Evolutionary conservation across 2,329 filamentous ascomycete genomes (phyloP), one percentile per base, ranked within the genome.

Genomic region (Arthroderma sp.): DNA sequence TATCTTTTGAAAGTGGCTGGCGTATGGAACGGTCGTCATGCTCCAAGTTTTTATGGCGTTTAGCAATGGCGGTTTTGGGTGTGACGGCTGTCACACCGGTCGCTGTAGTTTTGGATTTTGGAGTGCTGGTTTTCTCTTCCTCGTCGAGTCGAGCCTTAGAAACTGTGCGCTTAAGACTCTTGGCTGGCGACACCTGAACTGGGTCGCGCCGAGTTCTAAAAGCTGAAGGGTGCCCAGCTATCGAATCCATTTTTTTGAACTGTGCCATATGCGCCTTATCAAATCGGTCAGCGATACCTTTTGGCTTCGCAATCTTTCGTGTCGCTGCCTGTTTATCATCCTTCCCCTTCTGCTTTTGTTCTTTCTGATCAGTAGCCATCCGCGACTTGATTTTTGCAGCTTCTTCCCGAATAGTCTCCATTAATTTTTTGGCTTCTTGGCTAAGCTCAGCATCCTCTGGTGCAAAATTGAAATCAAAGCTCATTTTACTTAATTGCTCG

Each of bases 161-260:
- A 49, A 67, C 68, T 42, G 67, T 70, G 33, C 72, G 65, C 59
- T 75, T 75, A 40, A 75, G 60, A 7, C 62, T 60, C 47, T 66
- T 66, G 15, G 52, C 55, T 10, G 62, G 61, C 15, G 62, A 56
- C 29, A 45, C 57, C 48, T 64, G 59, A 49, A 64, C 61, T 42
- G 61, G 63, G 43, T 70, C 56, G 57, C 68, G 53, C 58, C 66
- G 42, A 63, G 64, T 58, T 68, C 77, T 53, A 67, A 72, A 91
- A 10, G 81, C 77, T 7, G 88, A 94, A 6, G 86, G 73, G 60
- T 95, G 88, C 50, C 81, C 81, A 37, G 79, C 85, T 57, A 96
- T 95, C 1, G 88, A 95, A 60, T 94, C 87, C 89, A 96, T 95
- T 71, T 94, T 96, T 66, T 85, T 85, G 68, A 96, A 95, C 57